Evolutionary conservation across 1,284 basidiomycete species (phyloP).

Genomic region (Moesziomyces globuligerus): DNA sequence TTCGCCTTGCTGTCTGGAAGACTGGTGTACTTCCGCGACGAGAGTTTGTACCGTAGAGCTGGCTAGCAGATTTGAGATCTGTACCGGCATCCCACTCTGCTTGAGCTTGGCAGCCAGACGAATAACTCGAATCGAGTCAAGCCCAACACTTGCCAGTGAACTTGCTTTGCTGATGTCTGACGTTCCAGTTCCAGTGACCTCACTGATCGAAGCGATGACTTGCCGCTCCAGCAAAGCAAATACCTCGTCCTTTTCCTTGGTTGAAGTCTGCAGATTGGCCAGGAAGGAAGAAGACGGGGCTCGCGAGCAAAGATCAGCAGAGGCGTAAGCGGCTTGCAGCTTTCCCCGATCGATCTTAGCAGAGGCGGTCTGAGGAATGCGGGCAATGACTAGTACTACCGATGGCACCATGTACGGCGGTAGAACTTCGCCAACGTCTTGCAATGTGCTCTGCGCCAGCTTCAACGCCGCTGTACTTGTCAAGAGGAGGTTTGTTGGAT

Average conservation of each 20-base stretch:
- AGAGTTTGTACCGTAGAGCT: conserved; percentile 7
- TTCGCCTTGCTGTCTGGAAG: not conserved
- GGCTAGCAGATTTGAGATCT: conserved; percentile 1
- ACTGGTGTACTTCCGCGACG: not conserved
- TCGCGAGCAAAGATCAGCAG: conserved; percentile 7
- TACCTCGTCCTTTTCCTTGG: not conserved
- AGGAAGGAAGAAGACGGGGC: not conserved
- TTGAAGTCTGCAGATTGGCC: not conserved
- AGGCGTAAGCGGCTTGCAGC: conserved; percentile 11
- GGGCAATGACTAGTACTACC: conserved; percentile 5
- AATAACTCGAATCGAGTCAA: conserved; percentile 17
- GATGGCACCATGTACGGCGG: conserved; percentile 22
- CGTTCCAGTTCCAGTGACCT: conserved; percentile 6
- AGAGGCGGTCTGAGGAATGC: conserved; percentile 20
- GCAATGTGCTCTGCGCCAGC: conserved; percentile 6
- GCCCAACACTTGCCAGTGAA: conserved; percentile 9
- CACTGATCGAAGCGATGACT: conserved; percentile 4
- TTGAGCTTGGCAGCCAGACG: conserved; percentile 21
- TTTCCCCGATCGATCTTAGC: conserved; percentile 17
- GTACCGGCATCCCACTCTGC: conserved; percentile 3
- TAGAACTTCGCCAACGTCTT: conserved; percentile 1
- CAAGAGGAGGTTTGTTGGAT: conserved; percentile 4
- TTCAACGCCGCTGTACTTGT: not conserved
- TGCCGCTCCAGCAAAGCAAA: not conserved
- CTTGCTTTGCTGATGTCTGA: conserved; percentile 8